These are phyloP conservation scores for Ailanthus altissimus DNA, from an alignment of 345 rosid genomes.

Conservation along the genomic window DNA sequence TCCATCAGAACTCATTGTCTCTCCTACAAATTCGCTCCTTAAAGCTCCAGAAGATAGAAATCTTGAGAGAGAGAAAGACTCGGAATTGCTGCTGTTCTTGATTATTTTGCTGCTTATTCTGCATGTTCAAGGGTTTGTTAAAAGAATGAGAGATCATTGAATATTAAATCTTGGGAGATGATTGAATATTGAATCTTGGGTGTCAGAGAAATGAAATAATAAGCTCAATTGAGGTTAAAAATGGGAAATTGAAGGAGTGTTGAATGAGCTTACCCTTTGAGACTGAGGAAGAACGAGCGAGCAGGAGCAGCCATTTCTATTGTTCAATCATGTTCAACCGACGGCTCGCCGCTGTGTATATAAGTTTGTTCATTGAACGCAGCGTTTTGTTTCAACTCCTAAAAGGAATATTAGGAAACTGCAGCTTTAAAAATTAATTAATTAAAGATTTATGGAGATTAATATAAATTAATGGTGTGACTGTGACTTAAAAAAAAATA, in stretches of 20 bases:
- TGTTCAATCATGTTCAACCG: not conserved
- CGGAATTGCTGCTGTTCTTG: not conserved
- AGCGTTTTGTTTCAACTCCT: too few species aligned
- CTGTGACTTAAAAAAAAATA: too few species aligned
- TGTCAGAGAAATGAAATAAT: not conserved
- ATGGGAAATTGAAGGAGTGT: not conserved
- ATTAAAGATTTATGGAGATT: too few species aligned
- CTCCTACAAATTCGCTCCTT: slow-evolving; percentile 36
- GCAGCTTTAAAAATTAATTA: too few species aligned
- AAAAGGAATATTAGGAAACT: too few species aligned
- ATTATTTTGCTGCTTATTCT: slow-evolving; percentile 20
- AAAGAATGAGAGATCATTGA: not conserved
- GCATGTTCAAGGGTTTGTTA: slow-evolving; percentile 9
- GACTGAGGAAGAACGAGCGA: slow-evolving; percentile 34
- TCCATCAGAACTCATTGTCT: slow-evolving; percentile 36
- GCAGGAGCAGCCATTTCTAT: slow-evolving; percentile 32
- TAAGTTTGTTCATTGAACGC: too few species aligned
- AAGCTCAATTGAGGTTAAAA: not conserved
- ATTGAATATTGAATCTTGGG: not conserved
- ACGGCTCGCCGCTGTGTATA: too few species aligned
- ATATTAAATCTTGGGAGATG: not conserved
- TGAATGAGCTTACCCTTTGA: slow-evolving; percentile 26
- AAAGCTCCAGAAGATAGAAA: slow-evolving; percentile 38
- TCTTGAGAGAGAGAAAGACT: slow-evolving; percentile 11
- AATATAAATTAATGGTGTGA: too few species aligned